Evolutionary conservation across 352 stramenopile genomes (phyloP).

Genomic region (Albugo laibachii): DNA sequence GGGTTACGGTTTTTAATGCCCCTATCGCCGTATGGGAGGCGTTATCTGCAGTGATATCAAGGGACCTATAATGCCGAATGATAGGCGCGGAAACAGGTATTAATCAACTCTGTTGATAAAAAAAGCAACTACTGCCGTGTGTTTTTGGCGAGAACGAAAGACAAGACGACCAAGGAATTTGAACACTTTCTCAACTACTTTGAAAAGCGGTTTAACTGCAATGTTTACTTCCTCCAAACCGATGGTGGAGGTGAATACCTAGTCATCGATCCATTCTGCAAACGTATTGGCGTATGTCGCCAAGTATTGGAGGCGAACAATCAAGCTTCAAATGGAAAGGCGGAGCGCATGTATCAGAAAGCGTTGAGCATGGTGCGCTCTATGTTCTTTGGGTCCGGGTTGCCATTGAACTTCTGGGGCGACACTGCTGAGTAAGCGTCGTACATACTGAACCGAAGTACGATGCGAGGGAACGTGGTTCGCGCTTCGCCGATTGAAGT

Average conservation of each 20-base stretch:
- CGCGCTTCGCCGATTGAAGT: constrained; percentile 3
- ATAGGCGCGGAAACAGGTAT: neutral
- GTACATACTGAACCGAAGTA: neutral
- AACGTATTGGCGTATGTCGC: constrained; percentile 3
- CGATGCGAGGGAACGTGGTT: neutral
- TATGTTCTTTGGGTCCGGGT: constrained; percentile 12
- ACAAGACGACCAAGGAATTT: neutral
- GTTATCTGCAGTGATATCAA: neutral
- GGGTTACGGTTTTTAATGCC: neutral
- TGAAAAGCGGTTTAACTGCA: neutral
- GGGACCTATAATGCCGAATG: neutral
- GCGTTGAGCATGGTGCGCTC: constrained; percentile 13
- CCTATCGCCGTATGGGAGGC: neutral
- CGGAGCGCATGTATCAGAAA: constrained; percentile 12
- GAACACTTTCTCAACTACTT: neutral
- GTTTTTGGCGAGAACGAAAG: neutral
- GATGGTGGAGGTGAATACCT: constrained; percentile 11
- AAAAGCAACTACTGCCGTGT: neutral
- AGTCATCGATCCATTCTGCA: constrained; percentile 14
- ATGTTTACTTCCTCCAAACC: neutral
- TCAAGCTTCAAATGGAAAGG: constrained; percentile 14
- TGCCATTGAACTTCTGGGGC: constrained; percentile 7
- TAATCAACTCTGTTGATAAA: neutral
- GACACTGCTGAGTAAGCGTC: neutral
- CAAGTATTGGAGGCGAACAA: constrained; percentile 12